Percentiles rank a stretch among this genome's conserved stretches.
phyloP scores from a whole-genome alignment of 306 rosid species.

The Cucumis sativus region Cucumber_9930_V3 NC_026655.2:22767001-22767500 shows the following conservation, averaged over 20 bases:
- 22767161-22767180: not conserved
- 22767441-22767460: constrained; percentile 1
- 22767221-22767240: constrained; percentile 5
- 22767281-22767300: constrained; percentile 11
- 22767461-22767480: constrained; percentile 10
- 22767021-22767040: not conserved
- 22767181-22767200: not conserved
- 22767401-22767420: constrained; percentile 5
- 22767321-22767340: not conserved
- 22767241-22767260: not conserved
- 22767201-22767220: not conserved
- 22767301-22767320: not conserved
- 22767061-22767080: not conserved
- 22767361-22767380: not conserved
- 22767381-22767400: constrained; percentile 5
- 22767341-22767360: not conserved
- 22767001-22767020: too few species aligned
- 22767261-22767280: constrained; percentile 10
- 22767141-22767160: not conserved
- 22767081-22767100: not conserved
- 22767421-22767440: constrained; percentile 4
- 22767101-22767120: not conserved
- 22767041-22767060: not conserved
- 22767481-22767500: not conserved
- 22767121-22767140: not conserved